Evolutionary conservation across 2,329 filamentous ascomycete species (phyloP), one percentile per base, ranked within the genome.

Genomic region (Pestalotiopsis sp.): DNA sequence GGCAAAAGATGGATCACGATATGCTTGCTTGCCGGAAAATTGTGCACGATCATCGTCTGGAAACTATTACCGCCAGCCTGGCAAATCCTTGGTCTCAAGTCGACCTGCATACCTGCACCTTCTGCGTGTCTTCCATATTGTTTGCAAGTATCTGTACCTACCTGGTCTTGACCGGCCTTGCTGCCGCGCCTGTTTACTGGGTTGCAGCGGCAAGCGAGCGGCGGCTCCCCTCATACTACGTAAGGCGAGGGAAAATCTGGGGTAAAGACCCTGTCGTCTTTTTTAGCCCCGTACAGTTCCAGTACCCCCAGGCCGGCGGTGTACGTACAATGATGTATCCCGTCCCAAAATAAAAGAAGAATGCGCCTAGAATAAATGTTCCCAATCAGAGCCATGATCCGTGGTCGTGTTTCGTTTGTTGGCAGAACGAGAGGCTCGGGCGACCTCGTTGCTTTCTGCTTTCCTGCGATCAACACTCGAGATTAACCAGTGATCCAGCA

Each of bases 221-320:
- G 61, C 61, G 45, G n/a, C 38, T 23, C 56, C 57, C 23, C 23
- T 27, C 61, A 39, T 64, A n/a, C n/a, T n/a, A n/a, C n/a, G n/a
- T n/a, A 64, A 49, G 61, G 61, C 61, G 61, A 64, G 23, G n/a
- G 59, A 62, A 41, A 62, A 64, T 64, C 61, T 31, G 61, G 61
- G 61, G 61, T 64, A 64, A 31, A 64, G 41, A 64, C 61, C 61
- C 38, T 64, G 61, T 64, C 59, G 13, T 4, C 36, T 36, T 36
- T 62, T 31, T 59, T 62, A 62, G 59, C 59, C 31, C 59, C 59
- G 27, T 39, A 36, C 27, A 27, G 11, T 36, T 14, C 31, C 31
- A 36, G 31, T 9, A 36, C 31, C 27, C 58, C 25, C 36, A 62
- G 38, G 59, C 31, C 38, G 36, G 59, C n/a, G 31, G 31, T 20